These are phyloP conservation scores for Jacaranda mimosifolia DNA, from an alignment of 257 asterid species.

Conservation along the genomic window DNA sequence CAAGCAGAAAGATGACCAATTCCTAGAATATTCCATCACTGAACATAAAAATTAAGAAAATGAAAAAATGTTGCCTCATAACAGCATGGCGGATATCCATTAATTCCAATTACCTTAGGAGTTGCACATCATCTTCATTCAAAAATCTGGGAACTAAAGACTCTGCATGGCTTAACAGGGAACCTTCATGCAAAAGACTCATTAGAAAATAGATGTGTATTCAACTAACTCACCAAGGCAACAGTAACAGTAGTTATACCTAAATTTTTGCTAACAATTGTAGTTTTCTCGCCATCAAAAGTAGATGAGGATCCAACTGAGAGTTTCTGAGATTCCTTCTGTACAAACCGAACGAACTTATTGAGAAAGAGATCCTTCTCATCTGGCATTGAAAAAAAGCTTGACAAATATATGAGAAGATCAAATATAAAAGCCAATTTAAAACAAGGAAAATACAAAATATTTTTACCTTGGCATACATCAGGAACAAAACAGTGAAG, in stretches of 20 bases:
- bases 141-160: conserved; percentile 82
- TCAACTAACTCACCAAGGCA: conserved; percentile 26
- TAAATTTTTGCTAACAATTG: conserved; percentile 67
- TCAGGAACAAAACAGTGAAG: conserved; percentile 96
- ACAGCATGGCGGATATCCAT: conserved; percentile 28
- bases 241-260: conserved; percentile 50
- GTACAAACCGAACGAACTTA: conserved; percentile 76
- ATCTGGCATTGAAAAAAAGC: conserved; percentile 61
- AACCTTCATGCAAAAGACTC: conserved; percentile 59
- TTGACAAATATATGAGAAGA: conserved; percentile 26
- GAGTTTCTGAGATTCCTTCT: conserved; percentile 56
- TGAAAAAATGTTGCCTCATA: conserved; percentile 9
- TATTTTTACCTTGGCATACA: conserved; percentile 82
- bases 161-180: conserved; percentile 91
- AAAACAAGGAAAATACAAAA: conserved; percentile 12
- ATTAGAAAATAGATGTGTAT: conserved; percentile 34
- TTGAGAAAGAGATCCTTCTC: conserved; percentile 94
- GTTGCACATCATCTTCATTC: conserved; percentile 92
- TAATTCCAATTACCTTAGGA: conserved; percentile 68
- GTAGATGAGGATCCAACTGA: conserved; percentile 54
- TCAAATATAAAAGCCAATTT: conserved; percentile 22
- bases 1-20: background rate
- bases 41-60: conserved; percentile 14
- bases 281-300: conserved; percentile 61
- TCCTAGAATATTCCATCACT: conserved; percentile 18